phyloP scores from a whole-genome alignment of 2,329 filamentous ascomycete genomes.

The Aplosporella prunicola region DNA sequence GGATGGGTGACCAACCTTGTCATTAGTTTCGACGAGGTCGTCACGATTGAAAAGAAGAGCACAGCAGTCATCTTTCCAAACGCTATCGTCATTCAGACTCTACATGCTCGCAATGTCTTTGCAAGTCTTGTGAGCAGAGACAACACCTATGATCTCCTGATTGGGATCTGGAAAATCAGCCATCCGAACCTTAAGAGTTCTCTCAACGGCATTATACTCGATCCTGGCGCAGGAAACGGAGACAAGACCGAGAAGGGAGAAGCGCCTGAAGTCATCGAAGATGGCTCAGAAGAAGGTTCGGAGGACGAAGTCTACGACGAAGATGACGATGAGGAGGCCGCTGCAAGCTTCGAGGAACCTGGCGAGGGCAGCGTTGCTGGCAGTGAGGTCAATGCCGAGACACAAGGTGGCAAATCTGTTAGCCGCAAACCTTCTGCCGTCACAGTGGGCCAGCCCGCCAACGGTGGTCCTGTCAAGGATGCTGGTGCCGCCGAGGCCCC shows the following conservation, averaged over 20 bases:
- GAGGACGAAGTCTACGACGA: constrained; percentile 73
- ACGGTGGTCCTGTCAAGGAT: constrained; percentile 32
- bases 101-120: constrained; percentile 92
- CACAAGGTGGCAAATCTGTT: constrained; percentile 44
- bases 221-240: constrained; percentile 63
- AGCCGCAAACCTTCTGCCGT: constrained; percentile 63
- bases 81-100: constrained; percentile 88
- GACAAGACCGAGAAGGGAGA: constrained; percentile 86
- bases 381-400: constrained; percentile 41
- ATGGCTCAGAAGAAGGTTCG: constrained; percentile 50
- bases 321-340: constrained; percentile 61
- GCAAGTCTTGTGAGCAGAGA: constrained; percentile 91
- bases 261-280: constrained; percentile 26
- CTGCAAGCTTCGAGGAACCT: constrained; percentile 53
- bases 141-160: constrained; percentile 91
- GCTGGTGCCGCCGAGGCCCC: constrained; percentile 28
- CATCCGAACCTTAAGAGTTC: constrained; percentile 88
- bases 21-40: constrained; percentile 96
- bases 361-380: constrained; percentile 44
- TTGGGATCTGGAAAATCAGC: constrained; percentile 96
- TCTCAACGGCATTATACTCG: constrained; percentile 75
- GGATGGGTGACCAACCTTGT: constrained; percentile 97
- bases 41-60: constrained; percentile 92
- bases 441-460: constrained; percentile 29
- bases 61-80: constrained; percentile 95